These are phyloP conservation scores for Nicotiana obtusifolia DNA, from an alignment of 257 asterid species.

Conservation along the genomic window DNA sequence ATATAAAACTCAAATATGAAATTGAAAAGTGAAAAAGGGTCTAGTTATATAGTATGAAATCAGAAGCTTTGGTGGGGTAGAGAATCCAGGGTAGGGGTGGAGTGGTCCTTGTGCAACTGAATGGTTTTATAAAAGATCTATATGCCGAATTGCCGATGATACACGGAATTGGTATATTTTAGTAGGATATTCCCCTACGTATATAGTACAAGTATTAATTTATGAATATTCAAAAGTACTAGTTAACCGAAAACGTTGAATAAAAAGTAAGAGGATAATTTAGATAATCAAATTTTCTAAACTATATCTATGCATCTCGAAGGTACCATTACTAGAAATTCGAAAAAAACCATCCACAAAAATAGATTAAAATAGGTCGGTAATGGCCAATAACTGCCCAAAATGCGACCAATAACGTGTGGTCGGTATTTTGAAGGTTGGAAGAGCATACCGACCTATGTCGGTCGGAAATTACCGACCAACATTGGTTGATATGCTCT, in stretches of 20 bases:
- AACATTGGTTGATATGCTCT: no score
- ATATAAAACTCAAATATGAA: not conserved
- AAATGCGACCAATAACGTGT: no score
- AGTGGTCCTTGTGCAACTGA: not conserved
- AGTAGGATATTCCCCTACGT: constrained; percentile 34
- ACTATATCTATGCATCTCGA: not conserved
- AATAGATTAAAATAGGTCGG: no score
- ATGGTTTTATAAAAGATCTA: constrained; percentile 15
- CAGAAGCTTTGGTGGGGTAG: not conserved
- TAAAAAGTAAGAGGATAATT: no score
- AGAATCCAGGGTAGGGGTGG: not conserved
- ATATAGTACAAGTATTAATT: no score
- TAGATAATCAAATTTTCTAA: not conserved
- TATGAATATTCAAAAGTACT: not conserved
- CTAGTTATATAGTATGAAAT: not conserved
- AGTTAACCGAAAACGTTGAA: no score
- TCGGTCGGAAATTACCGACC: no score
- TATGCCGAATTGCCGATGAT: constrained; percentile 27
- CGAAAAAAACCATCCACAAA: no score
- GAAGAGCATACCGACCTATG: no score
- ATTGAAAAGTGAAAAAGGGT: not conserved
- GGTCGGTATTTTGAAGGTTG: no score
- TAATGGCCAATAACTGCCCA: no score
- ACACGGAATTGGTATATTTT: constrained; percentile 10
- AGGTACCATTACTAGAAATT: no score